Conservation (phyloP, 441 rosid species). For the Theobroma grandiflorum region DNA sequence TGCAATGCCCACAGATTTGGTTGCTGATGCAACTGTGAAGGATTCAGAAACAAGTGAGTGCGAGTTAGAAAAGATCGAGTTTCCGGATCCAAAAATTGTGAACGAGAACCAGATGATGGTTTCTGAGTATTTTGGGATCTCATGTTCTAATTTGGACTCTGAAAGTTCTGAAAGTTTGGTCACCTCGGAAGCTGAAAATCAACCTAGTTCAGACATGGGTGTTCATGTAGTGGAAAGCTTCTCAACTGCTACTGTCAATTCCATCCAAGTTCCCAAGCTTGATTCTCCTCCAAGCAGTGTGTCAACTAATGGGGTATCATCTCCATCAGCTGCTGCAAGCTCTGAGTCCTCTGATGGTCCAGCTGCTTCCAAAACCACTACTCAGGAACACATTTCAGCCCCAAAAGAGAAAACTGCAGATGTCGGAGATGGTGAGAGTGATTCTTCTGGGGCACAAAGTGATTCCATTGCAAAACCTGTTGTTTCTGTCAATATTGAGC, state of each 20-base stretch:
- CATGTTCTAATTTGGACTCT: conserved; percentile 62
- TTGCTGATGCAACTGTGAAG: conserved; percentile 49
- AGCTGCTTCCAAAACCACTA: conserved; percentile 52
- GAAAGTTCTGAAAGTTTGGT: conserved; percentile 71
- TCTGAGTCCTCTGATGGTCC: conserved; percentile 61
- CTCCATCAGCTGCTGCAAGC: conserved; percentile 68
- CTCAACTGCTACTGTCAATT: conserved; percentile 50
- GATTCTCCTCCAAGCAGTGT: conserved; percentile 87
- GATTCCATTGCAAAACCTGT: conserved; percentile 55
- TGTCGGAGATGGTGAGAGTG: conserved; percentile 52
- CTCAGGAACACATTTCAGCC: conserved; percentile 55
- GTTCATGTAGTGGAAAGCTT: conserved; percentile 55
- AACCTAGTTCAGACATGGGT: conserved; percentile 53
- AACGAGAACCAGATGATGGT: conserved; percentile 96
- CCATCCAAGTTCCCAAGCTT: conserved; percentile 59
- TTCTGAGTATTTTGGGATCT: conserved; percentile 83
- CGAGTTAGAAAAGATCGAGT: conserved; percentile 92
- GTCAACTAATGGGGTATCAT: conserved; percentile 73
- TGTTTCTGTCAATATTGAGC: conserved; percentile 62
- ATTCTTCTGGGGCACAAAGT: conserved; percentile 52
- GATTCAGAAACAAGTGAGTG: conserved; percentile 57
- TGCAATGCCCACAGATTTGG: conserved; percentile 46
- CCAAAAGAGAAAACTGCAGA: conserved; percentile 48
- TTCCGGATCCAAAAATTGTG: conserved; percentile 89
- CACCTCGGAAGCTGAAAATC: conserved; percentile 64